Evolutionary conservation across 805 yeast species (phyloP), one percentile per base, ranked within the genome.

Genomic region (Barnettozyma vustinii): DNA sequence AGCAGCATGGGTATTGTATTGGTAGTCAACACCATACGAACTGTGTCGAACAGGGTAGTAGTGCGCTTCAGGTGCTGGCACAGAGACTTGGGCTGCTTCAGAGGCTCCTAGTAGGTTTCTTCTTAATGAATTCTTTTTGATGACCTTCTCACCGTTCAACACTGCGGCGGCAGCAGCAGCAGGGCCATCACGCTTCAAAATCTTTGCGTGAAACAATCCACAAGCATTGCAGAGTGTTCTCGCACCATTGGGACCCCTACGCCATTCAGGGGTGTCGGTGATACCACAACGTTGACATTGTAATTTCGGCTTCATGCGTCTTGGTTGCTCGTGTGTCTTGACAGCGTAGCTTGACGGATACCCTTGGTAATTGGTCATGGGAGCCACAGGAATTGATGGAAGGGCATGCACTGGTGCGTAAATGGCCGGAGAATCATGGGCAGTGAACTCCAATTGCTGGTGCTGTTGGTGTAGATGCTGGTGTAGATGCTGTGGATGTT

Each of bases 181-280:
- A 3, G 63, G 58, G 1, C 64, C 64, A n/a, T 58, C 62, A 19
- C 55, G 72, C 59, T 82, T 84, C 45, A 77, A 71, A 27, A 84
- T 67, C 59, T 86, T 86, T 40, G 87, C 84, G 62, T 80, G 86
- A 60, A 75, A 83, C 37, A 87, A 66, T 0, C 96, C 96, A 63
- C 96, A 87, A 1, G 94, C 94, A 62, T 87, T 87, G 66, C 95
- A 87, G 45, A 87, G 66, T 1, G 90, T 83, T 37, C 89, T 70
- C 13, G 80, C 79, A 2, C 94, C 95, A 47, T 77, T 76, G 1
- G 96, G 94, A 0, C 94, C 94, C 42, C 84, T 74, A 47, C 95
- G 69, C 95, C 96, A 87, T 63, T 87, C 94, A 0, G 94, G 94
- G 0, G 95, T 84, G 42, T 77, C 79, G 8, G 61, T 65, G 5